These are phyloP conservation scores for Fraxinus velutina DNA, from an alignment of 305 asterid genomes.

Conservation along the genomic window DNA sequence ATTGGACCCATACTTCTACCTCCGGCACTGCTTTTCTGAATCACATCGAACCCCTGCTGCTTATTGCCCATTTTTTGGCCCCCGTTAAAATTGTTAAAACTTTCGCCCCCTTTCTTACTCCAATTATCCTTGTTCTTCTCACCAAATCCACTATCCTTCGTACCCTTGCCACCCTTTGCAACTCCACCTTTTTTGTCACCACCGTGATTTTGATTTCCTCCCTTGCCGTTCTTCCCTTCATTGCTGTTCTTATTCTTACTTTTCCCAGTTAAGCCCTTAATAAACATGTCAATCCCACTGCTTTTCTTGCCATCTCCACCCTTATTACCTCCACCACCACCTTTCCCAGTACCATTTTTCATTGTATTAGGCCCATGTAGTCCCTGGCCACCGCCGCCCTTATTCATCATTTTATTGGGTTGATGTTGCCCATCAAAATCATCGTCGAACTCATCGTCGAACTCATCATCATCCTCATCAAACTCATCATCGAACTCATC, in stretches of 20 bases:
- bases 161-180: conserved; percentile 23
- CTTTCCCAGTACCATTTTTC: conserved; percentile 30
- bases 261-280: conserved; percentile 47
- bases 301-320: conserved; percentile 43
- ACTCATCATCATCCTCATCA: conserved; percentile 34
- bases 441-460: conserved; percentile 34
- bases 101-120: conserved; percentile 31
- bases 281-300: conserved; percentile 36
- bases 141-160: conserved; percentile 20
- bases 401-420: conserved; percentile 25
- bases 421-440: conserved; percentile 30
- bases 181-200: conserved; percentile 21
- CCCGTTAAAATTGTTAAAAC: conserved; percentile 36
- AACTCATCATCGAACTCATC: conserved; percentile 19
- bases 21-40: conserved; percentile 23
- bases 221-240: conserved; percentile 21
- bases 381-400: conserved; percentile 23
- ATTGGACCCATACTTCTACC: conserved; percentile 19
- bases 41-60: conserved; percentile 30
- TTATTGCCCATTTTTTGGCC: conserved; percentile 33
- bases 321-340: conserved; percentile 29
- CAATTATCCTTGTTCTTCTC: conserved; percentile 37
- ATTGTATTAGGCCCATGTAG: conserved; percentile 27
- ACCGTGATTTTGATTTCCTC: conserved; percentile 23
- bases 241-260: conserved; percentile 30